phyloP scores from a whole-genome alignment of 148 eudicot species.

The Pouteria glomerata region DNA sequence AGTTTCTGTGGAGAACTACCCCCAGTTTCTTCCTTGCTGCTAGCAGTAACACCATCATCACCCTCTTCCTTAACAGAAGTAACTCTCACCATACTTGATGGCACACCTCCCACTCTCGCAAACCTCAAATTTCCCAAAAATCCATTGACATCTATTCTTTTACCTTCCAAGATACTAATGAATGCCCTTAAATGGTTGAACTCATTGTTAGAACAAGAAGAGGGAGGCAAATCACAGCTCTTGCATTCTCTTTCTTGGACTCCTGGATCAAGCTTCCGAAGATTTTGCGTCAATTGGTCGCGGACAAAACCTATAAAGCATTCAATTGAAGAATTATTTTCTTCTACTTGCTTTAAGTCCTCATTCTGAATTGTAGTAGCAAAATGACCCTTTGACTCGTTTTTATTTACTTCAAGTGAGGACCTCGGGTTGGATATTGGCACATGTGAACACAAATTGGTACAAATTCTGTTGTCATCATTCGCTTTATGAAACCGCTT shows the following conservation, averaged over 20 bases:
- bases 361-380: conserved; percentile 30
- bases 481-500: conserved; percentile 38
- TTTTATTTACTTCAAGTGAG: conserved; percentile 31
- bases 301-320: conserved; percentile 51
- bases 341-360: conserved; percentile 32
- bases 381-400: conserved; percentile 28
- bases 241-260: conserved; percentile 36
- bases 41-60: conserved; percentile 35
- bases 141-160: conserved; percentile 58
- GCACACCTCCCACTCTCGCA: conserved; percentile 85
- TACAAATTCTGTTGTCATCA: conserved; percentile 28
- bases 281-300: conserved; percentile 58
- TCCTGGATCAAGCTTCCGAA: conserved; percentile 52
- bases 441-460: conserved; percentile 10
- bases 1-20: conserved; percentile 55
- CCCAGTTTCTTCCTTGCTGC: conserved; percentile 47
- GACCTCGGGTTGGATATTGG: conserved; percentile 27
- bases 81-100: conserved; percentile 65
- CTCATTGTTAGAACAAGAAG: conserved; percentile 26
- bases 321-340: conserved; percentile 53
- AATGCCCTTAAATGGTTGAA: conserved; percentile 58
- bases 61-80: conserved; percentile 65
- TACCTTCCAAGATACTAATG: conserved; percentile 59
- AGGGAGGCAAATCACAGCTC: conserved; percentile 19
- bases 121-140: conserved; percentile 76